Evolutionary conservation across 805 yeast genomes (phyloP).

Genomic region (Blastobotrys attinorum): DNA sequence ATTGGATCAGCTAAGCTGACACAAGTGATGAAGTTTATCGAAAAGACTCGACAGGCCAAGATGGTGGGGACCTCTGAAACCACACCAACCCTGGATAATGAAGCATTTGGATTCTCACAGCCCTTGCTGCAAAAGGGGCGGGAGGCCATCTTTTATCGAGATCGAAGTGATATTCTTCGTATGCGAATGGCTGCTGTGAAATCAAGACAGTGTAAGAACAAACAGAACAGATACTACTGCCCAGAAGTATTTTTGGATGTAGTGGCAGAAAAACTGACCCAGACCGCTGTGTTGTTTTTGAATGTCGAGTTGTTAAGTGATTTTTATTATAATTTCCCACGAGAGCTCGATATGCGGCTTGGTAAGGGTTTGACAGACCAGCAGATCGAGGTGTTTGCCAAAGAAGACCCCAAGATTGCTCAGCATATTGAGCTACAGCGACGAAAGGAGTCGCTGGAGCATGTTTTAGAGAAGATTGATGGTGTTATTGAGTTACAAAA

Average conservation of each 20-base stretch:
- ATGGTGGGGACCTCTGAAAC: slow-evolving; percentile 9
- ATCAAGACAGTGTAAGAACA: slow-evolving; percentile 65
- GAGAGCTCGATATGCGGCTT: slow-evolving; percentile 77
- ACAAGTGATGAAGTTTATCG: slow-evolving; percentile 68
- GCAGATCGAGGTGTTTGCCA: slow-evolving; percentile 82
- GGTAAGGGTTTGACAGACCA: slow-evolving; percentile 57
- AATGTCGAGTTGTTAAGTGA: slow-evolving; percentile 92
- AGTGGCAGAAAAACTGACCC: slow-evolving; percentile 83
- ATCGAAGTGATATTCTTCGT: slow-evolving; percentile 59
- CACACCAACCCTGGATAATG: slow-evolving; percentile 39
- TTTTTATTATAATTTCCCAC: slow-evolving; percentile 91
- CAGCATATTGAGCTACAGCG: slow-evolving; percentile 90
- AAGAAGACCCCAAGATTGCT: slow-evolving; percentile 86
- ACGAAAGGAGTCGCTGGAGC: slow-evolving; percentile 78
- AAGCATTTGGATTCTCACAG: slow-evolving; percentile 78
- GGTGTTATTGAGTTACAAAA: slow-evolving; percentile 64
- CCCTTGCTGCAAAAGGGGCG: slow-evolving; percentile 69
- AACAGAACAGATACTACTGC: slow-evolving; percentile 79
- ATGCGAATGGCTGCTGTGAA: slow-evolving; percentile 72
- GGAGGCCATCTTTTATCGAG: slow-evolving; percentile 72
- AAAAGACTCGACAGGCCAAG: slow-evolving; percentile 18
- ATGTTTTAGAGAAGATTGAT: slow-evolving; percentile 80
- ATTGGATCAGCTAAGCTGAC: slow-evolving; percentile 79
- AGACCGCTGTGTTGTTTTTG: slow-evolving; percentile 85
- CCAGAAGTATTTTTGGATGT: slow-evolving; percentile 93